Conservation (phyloP, 768 basidiomycete species). For the Polyporus arcularius region DNA sequence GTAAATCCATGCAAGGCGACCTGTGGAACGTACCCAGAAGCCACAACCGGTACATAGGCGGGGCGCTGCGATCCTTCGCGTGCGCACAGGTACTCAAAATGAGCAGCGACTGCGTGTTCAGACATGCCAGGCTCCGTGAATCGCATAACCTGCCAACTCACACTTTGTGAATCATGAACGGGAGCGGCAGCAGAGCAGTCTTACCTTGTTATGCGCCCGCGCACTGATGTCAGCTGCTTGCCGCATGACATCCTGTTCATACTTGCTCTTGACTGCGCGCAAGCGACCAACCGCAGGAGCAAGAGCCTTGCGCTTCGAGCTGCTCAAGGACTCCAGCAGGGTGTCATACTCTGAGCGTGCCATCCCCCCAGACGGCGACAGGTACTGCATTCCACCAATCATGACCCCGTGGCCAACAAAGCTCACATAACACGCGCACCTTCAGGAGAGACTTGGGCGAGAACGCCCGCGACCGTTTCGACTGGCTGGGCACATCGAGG, state of each 20-base stretch:
- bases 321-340: conserved; percentile 54
- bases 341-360: conserved; percentile 52
- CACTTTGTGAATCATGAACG: neutral
- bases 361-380: conserved; percentile 20
- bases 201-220: conserved; percentile 80
- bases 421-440: conserved; percentile 19
- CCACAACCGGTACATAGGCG: conserved; percentile 98
- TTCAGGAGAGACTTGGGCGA: conserved; percentile 60
- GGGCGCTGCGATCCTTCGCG: conserved; percentile 78
- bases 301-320: conserved; percentile 50
- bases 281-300: conserved; percentile 70
- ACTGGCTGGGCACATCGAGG: conserved; percentile 37
- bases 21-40: conserved; percentile 69
- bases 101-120: conserved; percentile 68
- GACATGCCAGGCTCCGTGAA: conserved; percentile 59
- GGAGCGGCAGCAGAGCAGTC: neutral
- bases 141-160: conserved; percentile 70
- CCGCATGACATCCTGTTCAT: conserved; percentile 81
- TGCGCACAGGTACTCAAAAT: conserved; percentile 88
- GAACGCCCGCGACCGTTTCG: conserved; percentile 21
- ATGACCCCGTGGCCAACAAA: neutral
- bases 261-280: conserved; percentile 75
- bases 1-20: neutral
- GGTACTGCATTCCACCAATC: conserved; percentile 19
- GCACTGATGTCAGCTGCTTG: conserved; percentile 86